Evolutionary conservation across 2,329 filamentous ascomycete species (phyloP), one percentile per base, ranked within the genome.

Genomic region (Aspergillus fijiensis): DNA sequence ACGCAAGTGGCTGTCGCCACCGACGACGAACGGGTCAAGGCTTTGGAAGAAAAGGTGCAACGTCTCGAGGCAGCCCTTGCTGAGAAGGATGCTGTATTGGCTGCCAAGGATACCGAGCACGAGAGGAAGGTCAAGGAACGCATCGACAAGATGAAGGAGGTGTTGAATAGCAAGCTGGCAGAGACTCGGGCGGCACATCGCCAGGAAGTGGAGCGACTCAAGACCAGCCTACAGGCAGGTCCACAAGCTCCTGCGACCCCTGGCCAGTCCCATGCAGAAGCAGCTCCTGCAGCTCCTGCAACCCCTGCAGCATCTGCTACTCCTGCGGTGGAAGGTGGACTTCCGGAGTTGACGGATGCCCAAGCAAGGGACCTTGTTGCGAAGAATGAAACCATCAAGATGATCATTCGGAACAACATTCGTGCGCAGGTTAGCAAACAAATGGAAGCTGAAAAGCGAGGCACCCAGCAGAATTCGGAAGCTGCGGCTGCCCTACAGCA

Each of bases 131-230:
- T 81, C 59, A 79, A 83, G 52, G 76, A 80, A 59, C 73, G 76
- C 11, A 72, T 80, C 1, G 82, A 84, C 57, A 85, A 87, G 61
- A 79, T 89, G 16, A 89, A 93, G 69, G 83, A 85, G 31, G 86
- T 83, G 11, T 81, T 90, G 60, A 89, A 89, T 68, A 87, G 85
- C 70, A 91, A 89, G 71, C 81, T 96, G 16, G 76, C 72, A 9
- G 84, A 87, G 53, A 76, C 81, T 11, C 81, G 77, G 62, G 77
- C 80, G 33, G 72, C 79, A 58, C 79, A 85, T 56, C 77, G 81
- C 51, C 76, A 80, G 56, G 81, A 82, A 62, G 64, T 84, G 7
- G 79, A 83, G 64, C 77, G 77, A 51, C 67, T 84, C 19, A 80
- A 76, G 54, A 68, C 75, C 21, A 75, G 77, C 56, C 80, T 80